Conservation (phyloP, 371 early-diverging fungal species). For the Caulochytrium protostelioides region DNA sequence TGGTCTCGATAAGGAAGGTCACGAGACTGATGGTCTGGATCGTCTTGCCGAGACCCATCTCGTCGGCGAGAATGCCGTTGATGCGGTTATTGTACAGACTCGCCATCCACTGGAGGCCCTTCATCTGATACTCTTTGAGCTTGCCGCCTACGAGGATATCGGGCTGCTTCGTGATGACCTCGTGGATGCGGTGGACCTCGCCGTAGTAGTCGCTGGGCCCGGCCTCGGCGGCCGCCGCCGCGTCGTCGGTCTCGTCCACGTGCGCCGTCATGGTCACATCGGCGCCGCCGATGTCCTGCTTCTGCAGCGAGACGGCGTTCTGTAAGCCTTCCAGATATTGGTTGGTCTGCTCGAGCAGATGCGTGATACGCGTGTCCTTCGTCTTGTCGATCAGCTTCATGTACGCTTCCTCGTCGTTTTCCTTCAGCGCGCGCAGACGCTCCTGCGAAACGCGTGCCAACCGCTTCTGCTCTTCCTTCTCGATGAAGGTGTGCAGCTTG, state of each 20-base stretch:
- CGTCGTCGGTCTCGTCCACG: constrained; percentile 19
- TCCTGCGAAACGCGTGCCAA: constrained; percentile 60
- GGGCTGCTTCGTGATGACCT: constrained; percentile 54
- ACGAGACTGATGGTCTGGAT: constrained; percentile 96
- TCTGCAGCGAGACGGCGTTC: constrained; percentile 50
- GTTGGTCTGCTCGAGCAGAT: constrained; percentile 69
- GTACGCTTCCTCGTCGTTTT: constrained; percentile 88
- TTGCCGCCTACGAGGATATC: constrained; percentile 58
- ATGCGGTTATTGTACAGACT: constrained; percentile 85
- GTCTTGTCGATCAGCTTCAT: constrained; percentile 73
- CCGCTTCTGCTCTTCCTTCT: constrained; percentile 75
- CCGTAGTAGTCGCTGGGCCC: constrained; percentile 59
- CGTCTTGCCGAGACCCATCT: constrained; percentile 70
- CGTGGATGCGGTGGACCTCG: constrained; percentile 61
- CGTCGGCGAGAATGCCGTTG: constrained; percentile 97
- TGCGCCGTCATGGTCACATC: constrained; percentile 23
- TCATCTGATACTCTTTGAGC: constrained; percentile 92
- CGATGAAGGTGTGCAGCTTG: constrained; percentile 52
- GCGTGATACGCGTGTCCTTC: constrained; percentile 79
- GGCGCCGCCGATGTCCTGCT: constrained; percentile 12
- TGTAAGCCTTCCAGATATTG: constrained; percentile 57
- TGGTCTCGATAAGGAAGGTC: constrained; percentile 74
- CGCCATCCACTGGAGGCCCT: constrained; percentile 96
- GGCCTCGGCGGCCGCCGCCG: constrained; percentile 13
- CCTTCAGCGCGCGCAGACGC: constrained; percentile 77